These are phyloP conservation scores for Vigna trinervia DNA, from an alignment of 306 rosid species.

Conservation along the genomic window DNA sequence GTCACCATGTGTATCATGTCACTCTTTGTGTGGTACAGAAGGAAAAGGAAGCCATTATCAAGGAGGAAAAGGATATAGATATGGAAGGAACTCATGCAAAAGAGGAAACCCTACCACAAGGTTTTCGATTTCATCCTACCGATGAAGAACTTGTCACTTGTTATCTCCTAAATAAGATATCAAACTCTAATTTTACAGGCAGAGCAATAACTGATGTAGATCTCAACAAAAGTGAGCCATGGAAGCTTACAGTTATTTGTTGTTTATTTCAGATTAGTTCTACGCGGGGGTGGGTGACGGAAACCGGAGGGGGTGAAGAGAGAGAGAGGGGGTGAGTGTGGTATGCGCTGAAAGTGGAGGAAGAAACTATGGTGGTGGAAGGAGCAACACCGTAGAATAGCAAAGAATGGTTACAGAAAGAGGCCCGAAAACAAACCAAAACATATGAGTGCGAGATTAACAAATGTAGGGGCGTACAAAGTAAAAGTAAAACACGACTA, in stretches of 20 bases:
- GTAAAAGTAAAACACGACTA: too few species aligned
- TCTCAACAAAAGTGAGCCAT: conserved; percentile 94
- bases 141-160: conserved; percentile 89
- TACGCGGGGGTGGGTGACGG: too few species aligned
- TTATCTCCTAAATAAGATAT: conserved; percentile 81
- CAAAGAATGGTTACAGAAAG: too few species aligned
- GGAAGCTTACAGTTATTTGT: conserved; percentile 80
- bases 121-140: conserved; percentile 92
- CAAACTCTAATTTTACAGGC: conserved; percentile 71
- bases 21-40: conserved; percentile 50
- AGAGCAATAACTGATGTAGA: conserved; percentile 84
- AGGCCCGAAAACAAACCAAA: too few species aligned
- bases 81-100: conserved; percentile 57
- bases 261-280: not conserved
- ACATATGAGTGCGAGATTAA: too few species aligned
- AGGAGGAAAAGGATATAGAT: conserved; percentile 49
- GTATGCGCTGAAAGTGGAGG: too few species aligned
- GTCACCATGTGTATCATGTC: conserved; percentile 22
- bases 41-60: conserved; percentile 48
- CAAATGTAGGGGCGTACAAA: too few species aligned
- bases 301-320: too few species aligned
- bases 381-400: too few species aligned
- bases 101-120: conserved; percentile 82
- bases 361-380: too few species aligned
- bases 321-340: too few species aligned